Evolutionary conservation across 495 filamentous ascomycete genomes (phyloP).

Genomic region (Durotheca rogersii): DNA sequence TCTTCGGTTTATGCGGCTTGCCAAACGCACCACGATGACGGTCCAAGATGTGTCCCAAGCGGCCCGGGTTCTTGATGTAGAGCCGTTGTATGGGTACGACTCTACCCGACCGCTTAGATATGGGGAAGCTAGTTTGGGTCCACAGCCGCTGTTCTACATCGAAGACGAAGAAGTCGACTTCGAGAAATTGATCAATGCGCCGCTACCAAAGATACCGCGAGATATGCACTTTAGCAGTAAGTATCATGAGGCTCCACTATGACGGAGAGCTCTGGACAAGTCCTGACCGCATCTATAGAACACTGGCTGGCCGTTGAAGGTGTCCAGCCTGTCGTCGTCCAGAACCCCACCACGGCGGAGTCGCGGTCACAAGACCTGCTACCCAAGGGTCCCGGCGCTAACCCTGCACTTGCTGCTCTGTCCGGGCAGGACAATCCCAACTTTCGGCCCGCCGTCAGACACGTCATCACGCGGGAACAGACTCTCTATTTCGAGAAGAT

Average conservation of each 20-base stretch:
- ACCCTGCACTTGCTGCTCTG: constrained; percentile 76
- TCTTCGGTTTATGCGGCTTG: constrained; percentile 90
- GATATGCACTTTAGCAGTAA: constrained; percentile 88
- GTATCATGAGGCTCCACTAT: constrained; percentile 13
- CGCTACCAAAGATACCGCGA: constrained; percentile 89
- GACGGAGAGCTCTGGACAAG: neutral
- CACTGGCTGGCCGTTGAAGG: constrained; percentile 97
- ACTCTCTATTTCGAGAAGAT: constrained; percentile 97
- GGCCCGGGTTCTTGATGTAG: constrained; percentile 80
- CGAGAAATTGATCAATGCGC: constrained; percentile 96
- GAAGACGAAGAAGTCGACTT: constrained; percentile 99
- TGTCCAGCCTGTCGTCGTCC: constrained; percentile 90
- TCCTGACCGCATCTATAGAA: constrained; percentile 50
- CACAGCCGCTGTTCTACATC: constrained; percentile 93
- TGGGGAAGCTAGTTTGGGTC: constrained; percentile 89
- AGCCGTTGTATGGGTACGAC: constrained; percentile 95
- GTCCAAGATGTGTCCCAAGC: constrained; percentile 86
- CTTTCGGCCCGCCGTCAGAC: constrained; percentile 89
- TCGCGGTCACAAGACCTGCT: constrained; percentile 75
- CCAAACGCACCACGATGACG: constrained; percentile 75
- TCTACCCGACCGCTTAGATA: constrained; percentile 81
- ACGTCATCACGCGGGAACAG: constrained; percentile 90
- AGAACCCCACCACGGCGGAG: constrained; percentile 88
- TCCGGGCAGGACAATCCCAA: constrained; percentile 78
- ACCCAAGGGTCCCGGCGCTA: constrained; percentile 84